phyloP scores from a whole-genome alignment of 2,329 filamentous ascomycete genomes.

The Lecanosticta acicola region DNA sequence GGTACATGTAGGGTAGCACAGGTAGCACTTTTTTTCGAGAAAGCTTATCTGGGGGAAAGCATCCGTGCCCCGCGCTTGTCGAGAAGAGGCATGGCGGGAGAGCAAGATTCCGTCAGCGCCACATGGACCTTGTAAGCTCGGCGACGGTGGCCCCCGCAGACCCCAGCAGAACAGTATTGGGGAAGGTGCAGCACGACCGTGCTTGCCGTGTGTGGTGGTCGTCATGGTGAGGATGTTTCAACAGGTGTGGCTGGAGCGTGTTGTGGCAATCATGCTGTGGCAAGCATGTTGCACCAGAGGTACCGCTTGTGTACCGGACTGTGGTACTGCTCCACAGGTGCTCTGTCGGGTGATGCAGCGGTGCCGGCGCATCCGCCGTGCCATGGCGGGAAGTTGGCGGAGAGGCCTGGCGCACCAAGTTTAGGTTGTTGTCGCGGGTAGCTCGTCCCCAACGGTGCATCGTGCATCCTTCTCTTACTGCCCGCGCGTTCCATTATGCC shows the following conservation, averaged over 20 bases:
- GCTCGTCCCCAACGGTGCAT: conserved; percentile 18
- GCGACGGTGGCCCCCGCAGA: too few relatives aligned
- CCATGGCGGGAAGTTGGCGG: conserved; percentile 11
- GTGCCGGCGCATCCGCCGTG: conserved; percentile 20
- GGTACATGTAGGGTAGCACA: background rate
- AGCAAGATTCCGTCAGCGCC: background rate
- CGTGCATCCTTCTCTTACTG: too few relatives aligned
- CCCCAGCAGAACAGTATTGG: too few relatives aligned
- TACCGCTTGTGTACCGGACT: conserved; percentile 8
- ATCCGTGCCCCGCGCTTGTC: conserved; percentile 11
- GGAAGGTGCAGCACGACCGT: too few relatives aligned
- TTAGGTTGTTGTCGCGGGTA: too few relatives aligned
- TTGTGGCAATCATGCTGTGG: too few relatives aligned
- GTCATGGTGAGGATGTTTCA: too few relatives aligned
- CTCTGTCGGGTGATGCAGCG: background rate
- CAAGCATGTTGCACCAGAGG: too few relatives aligned
- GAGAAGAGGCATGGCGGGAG: conserved; percentile 8
- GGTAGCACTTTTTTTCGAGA: conserved; percentile 1
- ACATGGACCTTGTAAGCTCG: background rate
- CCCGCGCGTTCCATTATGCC: too few relatives aligned
- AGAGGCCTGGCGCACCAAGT: conserved; percentile 3
- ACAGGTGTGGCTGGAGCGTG: too few relatives aligned
- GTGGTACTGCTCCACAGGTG: conserved; percentile 3
- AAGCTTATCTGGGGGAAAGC: conserved; percentile 6
- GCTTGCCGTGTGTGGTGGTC: too few relatives aligned